Evolutionary conservation across 1,139 yeast species (phyloP), one percentile per base, ranked within the genome.

Genomic region (Magnusiomyces starmeri): DNA sequence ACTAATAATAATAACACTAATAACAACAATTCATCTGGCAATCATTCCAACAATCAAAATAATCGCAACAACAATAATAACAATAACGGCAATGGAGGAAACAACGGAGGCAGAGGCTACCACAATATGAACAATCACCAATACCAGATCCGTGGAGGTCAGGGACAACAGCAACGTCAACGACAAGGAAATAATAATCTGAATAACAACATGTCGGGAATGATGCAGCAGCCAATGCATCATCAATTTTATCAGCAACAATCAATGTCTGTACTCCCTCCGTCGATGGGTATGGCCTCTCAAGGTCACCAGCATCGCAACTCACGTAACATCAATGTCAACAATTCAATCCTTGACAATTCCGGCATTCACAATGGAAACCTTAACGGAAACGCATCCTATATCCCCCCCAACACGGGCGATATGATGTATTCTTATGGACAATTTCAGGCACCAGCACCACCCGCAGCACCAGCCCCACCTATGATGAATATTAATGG

Each of bases 1-100:
- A 50, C 51, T n/a, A 40, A 18, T 35, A 21, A 20, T 46, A 43
- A 34, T 18, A 41, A 45, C 48, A 29, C 40, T 22, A 42, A 42
- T 40, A 26, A 39, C 39, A 45, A 45, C 49, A 43, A 29, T 10
- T n/a, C n/a, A n/a, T 7, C 16, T 12, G 29, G 29, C 43, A 21
- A 20, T 10, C 10, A 9, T 6, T 14, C n/a, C 18, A 32, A 14
- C 18, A 40, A 18, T 35, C n/a, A 20, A 43, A 49, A 29, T 27
- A 25, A 45, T 22, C 22, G 46, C 27, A 42, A 42, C 48, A 42
- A 26, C 35, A 45, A 35, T 45, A 43, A 16, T 21, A 41, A 25
- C 27, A 34, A 8, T 20, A 48, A 35, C 24, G 14, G 12, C 12
- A 18, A 12, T 16, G 32, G 21, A 18, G 22, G 22, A 18, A 43